A percentile compares a stretch with the other conserved stretches of the same genome.
These are phyloP conservation scores for Hypoxylon trugodes DNA, from an alignment of 495 filamentous ascomycete species.

Conservation along the genomic window DNA sequence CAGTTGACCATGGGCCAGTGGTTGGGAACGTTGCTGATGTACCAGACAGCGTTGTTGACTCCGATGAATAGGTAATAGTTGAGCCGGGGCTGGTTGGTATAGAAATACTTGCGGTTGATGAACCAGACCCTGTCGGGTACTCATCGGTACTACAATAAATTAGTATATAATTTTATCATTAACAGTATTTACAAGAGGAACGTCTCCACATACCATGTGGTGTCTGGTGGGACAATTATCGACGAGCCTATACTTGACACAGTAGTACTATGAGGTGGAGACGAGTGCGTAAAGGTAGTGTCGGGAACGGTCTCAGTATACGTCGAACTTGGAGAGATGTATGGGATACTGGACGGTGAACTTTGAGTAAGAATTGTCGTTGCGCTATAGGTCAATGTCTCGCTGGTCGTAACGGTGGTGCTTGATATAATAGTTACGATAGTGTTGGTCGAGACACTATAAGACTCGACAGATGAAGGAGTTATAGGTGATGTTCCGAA, in stretches of 20 bases:
- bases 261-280: conserved; percentile 3
- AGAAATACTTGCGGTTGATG: neutral
- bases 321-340: conserved; percentile 2
- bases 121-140: neutral
- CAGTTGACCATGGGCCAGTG: neutral
- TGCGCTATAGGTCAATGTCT: conserved; percentile 1
- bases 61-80: neutral
- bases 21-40: neutral
- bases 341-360: conserved; percentile 4
- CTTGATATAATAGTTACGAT: conserved; percentile 17
- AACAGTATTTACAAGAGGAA: neutral
- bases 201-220: conserved; percentile 26
- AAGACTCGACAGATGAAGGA: neutral
- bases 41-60: neutral
- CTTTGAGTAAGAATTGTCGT: conserved; percentile 1
- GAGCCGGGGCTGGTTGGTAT: neutral
- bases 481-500: conserved; percentile 11
- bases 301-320: neutral
- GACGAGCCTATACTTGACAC: conserved; percentile 11
- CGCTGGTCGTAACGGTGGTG: conserved; percentile 1
- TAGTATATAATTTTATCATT: neutral
- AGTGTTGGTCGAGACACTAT: conserved; percentile 3
- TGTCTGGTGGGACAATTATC: neutral
- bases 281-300: neutral
- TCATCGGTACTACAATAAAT: conserved; percentile 27